These are phyloP conservation scores for Lipomyces yamanashiensis DNA, from an alignment of 805 yeast genomes.

Conservation along the genomic window DNA sequence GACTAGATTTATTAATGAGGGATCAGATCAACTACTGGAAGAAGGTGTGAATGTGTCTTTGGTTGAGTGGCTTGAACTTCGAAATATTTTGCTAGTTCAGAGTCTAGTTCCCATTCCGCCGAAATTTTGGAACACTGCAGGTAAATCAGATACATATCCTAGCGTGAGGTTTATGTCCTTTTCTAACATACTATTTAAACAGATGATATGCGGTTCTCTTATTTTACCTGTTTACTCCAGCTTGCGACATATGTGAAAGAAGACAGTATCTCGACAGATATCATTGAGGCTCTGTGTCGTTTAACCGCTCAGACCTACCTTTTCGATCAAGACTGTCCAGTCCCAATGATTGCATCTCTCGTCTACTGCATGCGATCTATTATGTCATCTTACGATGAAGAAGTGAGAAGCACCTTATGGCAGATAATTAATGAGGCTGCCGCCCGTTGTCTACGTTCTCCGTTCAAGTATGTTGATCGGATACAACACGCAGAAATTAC, in stretches of 20 bases:
- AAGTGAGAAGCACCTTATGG: conserved; percentile 55
- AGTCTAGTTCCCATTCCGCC: conserved; percentile 57
- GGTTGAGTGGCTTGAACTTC: conserved; percentile 13
- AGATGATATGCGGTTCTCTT: conserved; percentile 52
- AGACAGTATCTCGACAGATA: conserved; percentile 47
- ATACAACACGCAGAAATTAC: conserved; percentile 40
- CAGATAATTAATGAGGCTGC: conserved; percentile 74
- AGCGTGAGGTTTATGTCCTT: neutral
- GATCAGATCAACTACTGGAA: neutral
- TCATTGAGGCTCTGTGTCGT: conserved; percentile 54
- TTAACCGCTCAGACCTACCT: conserved; percentile 58
- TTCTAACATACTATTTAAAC: neutral
- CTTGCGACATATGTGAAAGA: conserved; percentile 15
- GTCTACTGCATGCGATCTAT: conserved; percentile 4
- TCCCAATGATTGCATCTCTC: conserved; percentile 48
- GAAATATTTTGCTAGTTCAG: conserved; percentile 61
- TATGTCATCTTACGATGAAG: neutral
- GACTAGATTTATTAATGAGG: conserved; percentile 6
- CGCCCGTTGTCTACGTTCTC: conserved; percentile 69
- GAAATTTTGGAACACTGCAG: conserved; percentile 77
- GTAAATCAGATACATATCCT: conserved; percentile 34
- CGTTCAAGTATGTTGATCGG: conserved; percentile 81
- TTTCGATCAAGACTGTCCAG: conserved; percentile 57
- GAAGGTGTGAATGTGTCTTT: neutral
- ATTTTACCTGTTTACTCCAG: conserved; percentile 69